A percentile compares a stretch with the other conserved stretches of the same genome.
phyloP scores from a whole-genome alignment of 1,284 basidiomycete species.

The Moesziomyces globuligerus region DNA sequence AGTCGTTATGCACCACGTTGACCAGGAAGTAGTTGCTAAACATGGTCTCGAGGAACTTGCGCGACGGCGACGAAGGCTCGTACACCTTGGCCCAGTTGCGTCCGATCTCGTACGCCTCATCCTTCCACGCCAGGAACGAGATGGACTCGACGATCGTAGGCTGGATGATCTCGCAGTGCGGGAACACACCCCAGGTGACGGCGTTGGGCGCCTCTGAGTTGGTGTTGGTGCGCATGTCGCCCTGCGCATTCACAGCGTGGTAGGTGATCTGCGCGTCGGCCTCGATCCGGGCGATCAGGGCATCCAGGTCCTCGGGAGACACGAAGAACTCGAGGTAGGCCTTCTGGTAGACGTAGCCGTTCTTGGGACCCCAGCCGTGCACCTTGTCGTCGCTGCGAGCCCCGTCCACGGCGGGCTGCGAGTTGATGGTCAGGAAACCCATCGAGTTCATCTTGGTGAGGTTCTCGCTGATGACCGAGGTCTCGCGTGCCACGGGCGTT shows the following conservation, averaged over 20 bases:
- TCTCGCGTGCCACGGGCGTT: constrained; percentile 84
- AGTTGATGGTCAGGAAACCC: constrained; percentile 94
- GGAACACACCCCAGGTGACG: constrained; percentile 99
- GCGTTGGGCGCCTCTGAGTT: constrained; percentile 93
- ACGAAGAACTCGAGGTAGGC: constrained; percentile 98
- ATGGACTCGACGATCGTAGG: constrained; percentile 90
- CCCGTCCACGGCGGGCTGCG: constrained; percentile 91
- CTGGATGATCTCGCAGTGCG: constrained; percentile 88
- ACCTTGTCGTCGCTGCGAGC: constrained; percentile 78
- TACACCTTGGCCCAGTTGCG: constrained; percentile 65
- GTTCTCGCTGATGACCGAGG: constrained; percentile 80
- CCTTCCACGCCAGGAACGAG: constrained; percentile 67
- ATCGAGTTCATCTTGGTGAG: constrained; percentile 85
- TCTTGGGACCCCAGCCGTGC: constrained; percentile 67
- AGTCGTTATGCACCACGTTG: constrained; percentile 66
- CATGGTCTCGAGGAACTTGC: constrained; percentile 55
- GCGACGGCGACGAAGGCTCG: constrained; percentile 46
- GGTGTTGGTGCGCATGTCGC: constrained; percentile 92
- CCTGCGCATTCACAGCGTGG: constrained; percentile 85
- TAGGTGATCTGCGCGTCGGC: constrained; percentile 91
- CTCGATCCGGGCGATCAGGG: constrained; percentile 85
- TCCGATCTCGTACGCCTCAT: constrained; percentile 67
- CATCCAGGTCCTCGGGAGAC: constrained; percentile 76
- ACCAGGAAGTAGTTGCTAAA: constrained; percentile 64
- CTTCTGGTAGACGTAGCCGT: constrained; percentile 71